Percentiles rank a stretch among this genome's conserved stretches.
Conservation (phyloP, 306 rosid genomes). For the Cicer yamashitae region DNA sequence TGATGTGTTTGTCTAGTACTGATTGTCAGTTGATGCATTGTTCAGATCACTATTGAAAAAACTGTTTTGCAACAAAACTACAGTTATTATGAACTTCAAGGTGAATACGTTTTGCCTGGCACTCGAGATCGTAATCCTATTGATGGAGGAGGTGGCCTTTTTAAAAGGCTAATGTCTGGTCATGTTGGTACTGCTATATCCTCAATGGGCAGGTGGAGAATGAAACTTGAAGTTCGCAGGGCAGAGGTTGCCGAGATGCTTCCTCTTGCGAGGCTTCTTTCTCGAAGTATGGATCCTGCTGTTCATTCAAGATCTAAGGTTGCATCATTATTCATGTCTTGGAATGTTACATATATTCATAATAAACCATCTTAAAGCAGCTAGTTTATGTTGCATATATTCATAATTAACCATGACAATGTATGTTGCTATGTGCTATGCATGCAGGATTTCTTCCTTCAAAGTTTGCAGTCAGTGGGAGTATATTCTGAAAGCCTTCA, state of each 20-base stretch:
- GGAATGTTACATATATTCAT: slow-evolving; percentile 31
- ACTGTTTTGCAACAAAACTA: slow-evolving; percentile 88
- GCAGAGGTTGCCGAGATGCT: slow-evolving; percentile 99
- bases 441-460: slow-evolving; percentile 86
- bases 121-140: slow-evolving; percentile 76
- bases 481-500: slow-evolving; percentile 63
- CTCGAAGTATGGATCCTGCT: slow-evolving; percentile 88
- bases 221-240: slow-evolving; percentile 86
- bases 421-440: slow-evolving; percentile 35
- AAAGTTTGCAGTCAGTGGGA: slow-evolving; percentile 80
- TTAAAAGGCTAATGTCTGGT: slow-evolving; percentile 80
- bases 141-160: slow-evolving; percentile 66
- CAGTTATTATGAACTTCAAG: slow-evolving; percentile 97
- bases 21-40: slow-evolving; percentile 42
- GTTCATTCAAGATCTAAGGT: slow-evolving; percentile 95
- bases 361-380: slow-evolving; percentile 36
- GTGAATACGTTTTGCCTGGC: slow-evolving; percentile 93
- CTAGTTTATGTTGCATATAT: slow-evolving; percentile 29
- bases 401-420: slow-evolving; percentile 28
- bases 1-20: slow-evolving; percentile 33
- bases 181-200: slow-evolving; percentile 90
- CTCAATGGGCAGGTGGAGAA: slow-evolving; percentile 98
- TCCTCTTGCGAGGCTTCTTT: slow-evolving; percentile 94
- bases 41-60: slow-evolving; percentile 91
- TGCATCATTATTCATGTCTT: slow-evolving; percentile 43